Conservation (phyloP, 441 rosid species). For the Croton laevigatus region DNA sequence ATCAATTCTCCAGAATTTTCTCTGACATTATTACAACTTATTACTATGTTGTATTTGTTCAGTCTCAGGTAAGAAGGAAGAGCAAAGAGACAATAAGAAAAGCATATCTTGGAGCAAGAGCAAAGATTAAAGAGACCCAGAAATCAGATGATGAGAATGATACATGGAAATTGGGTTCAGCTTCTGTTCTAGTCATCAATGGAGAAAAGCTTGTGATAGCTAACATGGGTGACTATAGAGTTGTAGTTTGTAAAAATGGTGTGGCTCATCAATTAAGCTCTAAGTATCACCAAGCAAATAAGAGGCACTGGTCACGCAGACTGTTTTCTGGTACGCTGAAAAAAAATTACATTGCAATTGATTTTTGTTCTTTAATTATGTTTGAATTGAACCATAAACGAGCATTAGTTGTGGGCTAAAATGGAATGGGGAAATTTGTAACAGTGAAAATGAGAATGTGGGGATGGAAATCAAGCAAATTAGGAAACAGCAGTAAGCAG, state of each 20-base stretch:
- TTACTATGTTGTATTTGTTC: slow-evolving; percentile 9
- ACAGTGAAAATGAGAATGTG: slow-evolving; percentile 24
- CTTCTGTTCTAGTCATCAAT: slow-evolving; percentile 56
- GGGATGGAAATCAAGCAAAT: slow-evolving; percentile 37
- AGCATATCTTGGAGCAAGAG: slow-evolving; percentile 51
- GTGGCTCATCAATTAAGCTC: slow-evolving; percentile 51
- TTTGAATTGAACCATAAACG: no score
- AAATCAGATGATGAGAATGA: slow-evolving; percentile 36
- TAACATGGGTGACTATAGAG: slow-evolving; percentile 58
- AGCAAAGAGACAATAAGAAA: slow-evolving; percentile 51
- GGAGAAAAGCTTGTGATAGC: slow-evolving; percentile 68
- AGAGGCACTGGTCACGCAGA: slow-evolving; percentile 44
- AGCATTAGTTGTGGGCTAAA: slow-evolving; percentile 4
- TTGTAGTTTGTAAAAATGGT: slow-evolving; percentile 62
- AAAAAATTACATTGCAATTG: no score
- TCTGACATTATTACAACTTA: neutral
- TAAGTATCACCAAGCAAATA: slow-evolving; percentile 29
- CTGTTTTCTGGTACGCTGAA: slow-evolving; percentile 41
- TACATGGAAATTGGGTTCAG: slow-evolving; percentile 41
- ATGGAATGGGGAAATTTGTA: neutral
- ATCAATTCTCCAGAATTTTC: neutral
- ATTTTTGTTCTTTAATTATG: no score
- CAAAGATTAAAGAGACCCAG: slow-evolving; percentile 38
- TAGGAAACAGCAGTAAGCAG: slow-evolving; percentile 24
- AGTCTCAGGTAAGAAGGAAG: slow-evolving; percentile 50